These are phyloP conservation scores for Penicillium flavigenum DNA, from an alignment of 495 filamentous ascomycete species.

Conservation along the genomic window DNA sequence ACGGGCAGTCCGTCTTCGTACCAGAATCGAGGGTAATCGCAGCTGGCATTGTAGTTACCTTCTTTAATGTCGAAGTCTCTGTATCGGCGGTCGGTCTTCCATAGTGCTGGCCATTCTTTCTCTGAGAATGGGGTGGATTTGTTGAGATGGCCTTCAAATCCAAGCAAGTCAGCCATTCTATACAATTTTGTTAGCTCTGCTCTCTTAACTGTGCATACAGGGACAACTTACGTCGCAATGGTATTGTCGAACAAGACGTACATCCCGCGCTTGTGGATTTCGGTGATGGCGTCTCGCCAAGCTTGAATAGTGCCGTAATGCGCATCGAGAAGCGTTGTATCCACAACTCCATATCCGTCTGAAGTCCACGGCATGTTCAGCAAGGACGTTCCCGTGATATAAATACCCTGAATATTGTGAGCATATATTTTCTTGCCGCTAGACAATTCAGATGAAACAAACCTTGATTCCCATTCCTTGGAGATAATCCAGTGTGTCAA, in stretches of 20 bases:
- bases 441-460: constrained; percentile 7
- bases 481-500: constrained; percentile 68
- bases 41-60: constrained; percentile 51
- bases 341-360: constrained; percentile 65
- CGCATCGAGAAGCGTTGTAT: constrained; percentile 66
- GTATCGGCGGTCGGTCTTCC: constrained; percentile 58
- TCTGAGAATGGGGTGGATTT: constrained; percentile 57
- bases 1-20: constrained; percentile 58
- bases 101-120: constrained; percentile 56
- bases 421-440: not conserved
- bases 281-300: constrained; percentile 63
- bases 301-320: constrained; percentile 62
- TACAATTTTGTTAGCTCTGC: not conserved
- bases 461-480: constrained; percentile 74
- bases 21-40: constrained; percentile 67
- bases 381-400: constrained; percentile 65
- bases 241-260: constrained; percentile 73
- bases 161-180: constrained; percentile 65
- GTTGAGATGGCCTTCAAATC: constrained; percentile 67
- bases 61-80: constrained; percentile 62
- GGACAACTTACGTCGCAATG: constrained; percentile 58
- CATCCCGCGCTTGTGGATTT: constrained; percentile 65
- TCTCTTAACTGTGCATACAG: not conserved
- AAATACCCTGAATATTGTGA: constrained; percentile 50
- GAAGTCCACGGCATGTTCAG: constrained; percentile 71